These are phyloP conservation scores for Blastobotrys peoriensis DNA, from an alignment of 805 yeast genomes.

Conservation along the genomic window DNA sequence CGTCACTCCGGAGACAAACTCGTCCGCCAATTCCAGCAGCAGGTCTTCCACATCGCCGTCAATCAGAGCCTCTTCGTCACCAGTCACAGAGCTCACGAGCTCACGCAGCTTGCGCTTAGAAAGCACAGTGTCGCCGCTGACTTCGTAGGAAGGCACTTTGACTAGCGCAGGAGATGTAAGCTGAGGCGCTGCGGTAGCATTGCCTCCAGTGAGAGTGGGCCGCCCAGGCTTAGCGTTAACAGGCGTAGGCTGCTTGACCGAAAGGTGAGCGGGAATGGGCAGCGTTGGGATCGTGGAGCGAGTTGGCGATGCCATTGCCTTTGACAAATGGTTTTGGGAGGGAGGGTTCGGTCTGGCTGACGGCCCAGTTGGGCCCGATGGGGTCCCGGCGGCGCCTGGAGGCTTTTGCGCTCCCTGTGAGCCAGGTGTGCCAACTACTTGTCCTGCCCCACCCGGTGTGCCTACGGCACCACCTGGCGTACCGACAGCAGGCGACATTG, in stretches of 20 bases:
- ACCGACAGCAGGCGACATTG: conserved; percentile 4
- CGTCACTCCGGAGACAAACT: conserved; percentile 85
- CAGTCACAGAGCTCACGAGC: conserved; percentile 60
- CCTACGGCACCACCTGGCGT: conserved; percentile 4
- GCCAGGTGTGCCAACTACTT: conserved; percentile 15
- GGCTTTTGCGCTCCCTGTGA: conserved; percentile 26
- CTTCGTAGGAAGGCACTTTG: conserved; percentile 75
- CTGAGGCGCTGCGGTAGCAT: conserved; percentile 63
- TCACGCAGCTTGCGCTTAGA: conserved; percentile 87
- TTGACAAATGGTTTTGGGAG: conserved; percentile 30
- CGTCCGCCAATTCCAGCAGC: conserved; percentile 88
- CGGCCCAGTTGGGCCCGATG: conserved; percentile 18
- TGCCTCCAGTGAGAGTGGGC: conserved; percentile 81
- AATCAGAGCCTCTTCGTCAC: conserved; percentile 81
- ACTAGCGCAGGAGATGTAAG: conserved; percentile 69
- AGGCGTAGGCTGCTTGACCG: conserved; percentile 60
- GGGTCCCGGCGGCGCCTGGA: conserved; percentile 12
- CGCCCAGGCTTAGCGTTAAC: conserved; percentile 61
- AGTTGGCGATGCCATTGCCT: conserved; percentile 32
- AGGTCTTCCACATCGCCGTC: conserved; percentile 95
- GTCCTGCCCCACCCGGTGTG: conserved; percentile 2
- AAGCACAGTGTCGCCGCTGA: conserved; percentile 62
- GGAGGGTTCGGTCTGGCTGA: conserved; percentile 27
- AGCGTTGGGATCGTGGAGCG: conserved; percentile 24
- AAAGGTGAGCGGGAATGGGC: conserved; percentile 58